These are phyloP conservation scores for Trametes cingulata DNA, from an alignment of 768 basidiomycete genomes.

Conservation along the genomic window DNA sequence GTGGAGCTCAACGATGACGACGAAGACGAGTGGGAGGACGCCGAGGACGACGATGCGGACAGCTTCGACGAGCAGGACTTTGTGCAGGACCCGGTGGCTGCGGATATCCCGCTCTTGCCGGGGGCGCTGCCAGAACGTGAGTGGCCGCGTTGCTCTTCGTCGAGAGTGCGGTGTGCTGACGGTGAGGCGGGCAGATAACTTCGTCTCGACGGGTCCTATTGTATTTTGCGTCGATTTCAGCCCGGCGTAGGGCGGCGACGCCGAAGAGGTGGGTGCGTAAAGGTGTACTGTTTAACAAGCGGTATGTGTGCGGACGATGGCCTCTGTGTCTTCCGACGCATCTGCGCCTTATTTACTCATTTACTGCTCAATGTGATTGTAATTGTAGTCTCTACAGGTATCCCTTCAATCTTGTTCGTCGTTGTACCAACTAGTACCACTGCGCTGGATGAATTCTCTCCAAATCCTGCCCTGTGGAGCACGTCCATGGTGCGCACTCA, in stretches of 20 bases:
- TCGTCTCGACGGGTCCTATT: slow-evolving; percentile 5
- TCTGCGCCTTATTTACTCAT: no score
- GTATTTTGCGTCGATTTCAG: slow-evolving; percentile 20
- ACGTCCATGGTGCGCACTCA: no score
- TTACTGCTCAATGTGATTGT: no score
- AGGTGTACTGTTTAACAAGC: not conserved
- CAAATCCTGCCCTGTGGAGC: no score
- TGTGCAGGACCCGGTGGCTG: not conserved
- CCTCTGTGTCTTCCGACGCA: not conserved
- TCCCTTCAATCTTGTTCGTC: no score
- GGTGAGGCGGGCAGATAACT: not conserved
- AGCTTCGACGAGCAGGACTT: not conserved
- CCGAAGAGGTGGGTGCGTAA: not conserved
- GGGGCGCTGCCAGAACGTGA: not conserved
- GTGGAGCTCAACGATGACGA: not conserved
- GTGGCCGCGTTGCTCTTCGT: not conserved
- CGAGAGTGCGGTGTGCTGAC: not conserved
- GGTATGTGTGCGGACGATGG: not conserved
- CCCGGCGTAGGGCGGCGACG: slow-evolving; percentile 1
- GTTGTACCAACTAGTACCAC: no score
- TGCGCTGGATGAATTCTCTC: no score
- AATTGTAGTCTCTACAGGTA: no score
- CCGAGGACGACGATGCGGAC: not conserved
- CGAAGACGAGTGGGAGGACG: slow-evolving; percentile 8
- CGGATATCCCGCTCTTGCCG: not conserved